Base-by-base conservation (phyloP, 1,139 yeast genomes). In the Yamadazyma triangularis region DNA sequence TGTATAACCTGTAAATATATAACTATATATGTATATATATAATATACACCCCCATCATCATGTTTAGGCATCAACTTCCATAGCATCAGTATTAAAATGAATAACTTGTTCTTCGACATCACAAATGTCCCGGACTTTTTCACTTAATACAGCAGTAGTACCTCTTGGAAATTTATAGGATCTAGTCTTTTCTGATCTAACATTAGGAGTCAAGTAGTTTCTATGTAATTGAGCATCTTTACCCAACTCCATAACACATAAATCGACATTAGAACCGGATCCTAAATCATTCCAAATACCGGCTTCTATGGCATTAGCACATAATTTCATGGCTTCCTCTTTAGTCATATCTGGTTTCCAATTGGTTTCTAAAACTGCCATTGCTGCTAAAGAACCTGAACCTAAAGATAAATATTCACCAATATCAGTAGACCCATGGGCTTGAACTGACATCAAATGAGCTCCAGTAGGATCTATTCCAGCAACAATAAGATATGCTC, bases 261-360 rank as follows among this genome's bases (percentile, higher is more conserved):
- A 70, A 58, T 91, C 98, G 15, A 91, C 97, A 51, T 91, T 91
- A 20, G 97, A 89, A 53, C 98, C 98, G 2, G 97, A 89, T 28
- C 98, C 98, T 58, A 91, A 74, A 70, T 91, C 98, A 62, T 91
- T 91, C 96, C 96, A 91, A 51, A 91, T 89, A 74, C 98, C 98
- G 20, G 96, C 87, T 61, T 86, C 87, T 52, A 91, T 91, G 26
- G 98, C 98, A 45, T 85, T 88, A 4, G 96, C 73, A 42, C 96
- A 91, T 38, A 91, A 71, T 43, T 77, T 77, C 64, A 89, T 79
- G 14, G 97, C 98, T 53, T 87, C 95, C 30, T 88, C 95, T 55
- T 70, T 81, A 15, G 80, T 72, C 70, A 91, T 63, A 42, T 77
- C 86, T 40, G 76, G 79, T 49, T 72, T 78, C 93, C 95, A 91